phyloP scores from a whole-genome alignment of 1,139 yeast genomes.

The Suhomyces ambrosiae region DNA sequence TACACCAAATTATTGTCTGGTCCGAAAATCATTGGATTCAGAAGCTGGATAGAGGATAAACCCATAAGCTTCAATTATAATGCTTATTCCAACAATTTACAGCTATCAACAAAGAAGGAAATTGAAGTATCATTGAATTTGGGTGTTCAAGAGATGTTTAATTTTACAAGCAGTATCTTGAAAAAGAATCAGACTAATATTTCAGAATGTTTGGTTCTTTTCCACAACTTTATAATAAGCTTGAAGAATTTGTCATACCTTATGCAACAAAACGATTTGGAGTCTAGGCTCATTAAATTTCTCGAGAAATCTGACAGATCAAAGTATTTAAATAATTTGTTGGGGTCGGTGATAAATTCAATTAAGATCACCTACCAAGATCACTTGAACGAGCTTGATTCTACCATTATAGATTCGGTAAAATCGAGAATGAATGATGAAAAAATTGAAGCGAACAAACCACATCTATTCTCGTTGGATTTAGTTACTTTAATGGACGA shows the following conservation, averaged over 20 bases:
- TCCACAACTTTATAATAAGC: conserved; percentile 27
- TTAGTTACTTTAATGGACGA: conserved; percentile 30
- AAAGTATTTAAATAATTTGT: conserved; percentile 7
- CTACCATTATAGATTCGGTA: conserved; percentile 3
- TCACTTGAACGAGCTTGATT: conserved; percentile 12
- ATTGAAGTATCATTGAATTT: conserved; percentile 5
- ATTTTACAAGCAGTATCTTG: conserved; percentile 12
- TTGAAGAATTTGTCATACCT: conserved; percentile 23
- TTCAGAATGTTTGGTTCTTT: conserved; percentile 17
- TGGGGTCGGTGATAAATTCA: conserved; percentile 5
- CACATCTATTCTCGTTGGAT: conserved; percentile 22
- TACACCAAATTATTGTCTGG: conserved; percentile 33
- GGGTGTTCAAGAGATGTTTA: conserved; percentile 13
- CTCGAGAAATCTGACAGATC: conserved; percentile 2
- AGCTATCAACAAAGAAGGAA: conserved; percentile 9
- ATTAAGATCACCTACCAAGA: conserved; percentile 9
- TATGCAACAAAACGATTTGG: conserved; percentile 13
- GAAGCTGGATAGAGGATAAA: conserved; percentile 31
- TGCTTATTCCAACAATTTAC: conserved; percentile 10
- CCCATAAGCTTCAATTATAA: conserved; percentile 13
- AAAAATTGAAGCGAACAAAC: not conserved
- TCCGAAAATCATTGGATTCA: conserved; percentile 31
- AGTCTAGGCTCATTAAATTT: conserved; percentile 10
- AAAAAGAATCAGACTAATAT: conserved; percentile 9
- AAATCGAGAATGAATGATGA: not conserved